A percentile compares a stretch with the other conserved stretches of the same genome.
phyloP scores from a whole-genome alignment of 495 filamentous ascomycete genomes.

The Barbatosphaeria neglecta region DNA sequence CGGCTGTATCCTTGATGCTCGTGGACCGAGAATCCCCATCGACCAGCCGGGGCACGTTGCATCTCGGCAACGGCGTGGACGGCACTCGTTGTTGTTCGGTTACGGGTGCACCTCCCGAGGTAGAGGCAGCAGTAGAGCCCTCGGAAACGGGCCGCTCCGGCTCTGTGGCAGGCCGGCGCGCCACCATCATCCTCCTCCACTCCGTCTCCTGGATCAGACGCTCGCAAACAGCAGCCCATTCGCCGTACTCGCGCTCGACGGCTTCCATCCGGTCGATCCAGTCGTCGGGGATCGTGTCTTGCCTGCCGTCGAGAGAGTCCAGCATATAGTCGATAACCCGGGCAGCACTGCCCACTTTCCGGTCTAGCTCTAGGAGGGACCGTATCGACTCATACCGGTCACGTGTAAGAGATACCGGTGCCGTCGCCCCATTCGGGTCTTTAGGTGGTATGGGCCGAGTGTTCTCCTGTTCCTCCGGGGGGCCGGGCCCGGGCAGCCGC shows the following conservation, averaged over 20 bases:
- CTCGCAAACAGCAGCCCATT: constrained; percentile 51
- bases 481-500: too few species aligned
- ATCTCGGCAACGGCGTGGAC: too few species aligned
- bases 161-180: neutral
- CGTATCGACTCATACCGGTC: constrained; percentile 51
- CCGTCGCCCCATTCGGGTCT: neutral
- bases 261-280: constrained; percentile 82
- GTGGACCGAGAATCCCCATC: too few species aligned
- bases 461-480: too few species aligned
- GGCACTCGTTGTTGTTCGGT: too few species aligned
- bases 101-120: neutral
- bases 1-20: too few species aligned
- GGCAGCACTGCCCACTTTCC: constrained; percentile 59
- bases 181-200: constrained; percentile 7
- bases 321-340: constrained; percentile 69
- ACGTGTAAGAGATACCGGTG: constrained; percentile 30
- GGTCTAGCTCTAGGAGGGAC: constrained; percentile 53
- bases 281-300: constrained; percentile 70
- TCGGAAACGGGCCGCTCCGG: too few species aligned
- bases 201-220: constrained; percentile 24
- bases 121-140: neutral
- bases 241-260: constrained; percentile 66
- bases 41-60: too few species aligned
- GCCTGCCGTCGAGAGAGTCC: constrained; percentile 68
- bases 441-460: neutral